These are phyloP conservation scores for Aspergillus puulaauensis DNA, from an alignment of 2,329 filamentous ascomycete species.

Conservation along the genomic window DNA sequence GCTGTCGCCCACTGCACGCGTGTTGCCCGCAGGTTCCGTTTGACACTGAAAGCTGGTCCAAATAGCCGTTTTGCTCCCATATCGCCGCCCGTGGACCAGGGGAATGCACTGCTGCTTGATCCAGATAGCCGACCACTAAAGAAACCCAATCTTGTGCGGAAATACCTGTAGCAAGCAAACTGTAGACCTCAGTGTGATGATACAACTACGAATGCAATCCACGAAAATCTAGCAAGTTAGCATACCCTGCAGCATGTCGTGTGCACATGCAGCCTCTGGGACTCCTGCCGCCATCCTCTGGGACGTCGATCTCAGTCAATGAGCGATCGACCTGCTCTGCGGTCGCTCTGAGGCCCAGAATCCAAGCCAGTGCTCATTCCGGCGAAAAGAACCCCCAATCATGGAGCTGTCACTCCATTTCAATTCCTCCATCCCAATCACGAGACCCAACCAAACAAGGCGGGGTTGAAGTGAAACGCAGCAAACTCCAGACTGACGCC, in stretches of 20 bases:
- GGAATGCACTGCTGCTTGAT: background rate
- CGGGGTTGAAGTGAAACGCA: conserved; percentile 12
- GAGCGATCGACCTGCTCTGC: background rate
- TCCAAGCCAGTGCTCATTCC: background rate
- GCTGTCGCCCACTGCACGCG: background rate
- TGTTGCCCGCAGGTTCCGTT: background rate
- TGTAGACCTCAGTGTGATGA: background rate
- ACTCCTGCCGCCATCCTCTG: background rate
- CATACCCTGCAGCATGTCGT: background rate
- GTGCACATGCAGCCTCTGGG: background rate
- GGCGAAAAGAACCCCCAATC: background rate
- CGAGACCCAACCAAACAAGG: conserved; percentile 5
- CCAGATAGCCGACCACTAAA: background rate
- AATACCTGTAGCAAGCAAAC: background rate
- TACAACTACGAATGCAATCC: background rate
- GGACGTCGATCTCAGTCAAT: background rate
- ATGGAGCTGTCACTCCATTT: background rate
- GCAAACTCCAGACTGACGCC: conserved; percentile 21
- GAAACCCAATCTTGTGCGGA: background rate
- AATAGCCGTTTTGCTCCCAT: background rate
- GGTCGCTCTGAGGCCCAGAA: background rate
- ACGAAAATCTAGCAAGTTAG: background rate
- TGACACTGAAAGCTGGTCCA: background rate
- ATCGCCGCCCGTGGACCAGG: background rate
- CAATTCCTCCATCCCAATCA: conserved; percentile 12